Base-by-base conservation (phyloP, 306 rosid genomes). In the Acacia melanoxylon region DNA sequence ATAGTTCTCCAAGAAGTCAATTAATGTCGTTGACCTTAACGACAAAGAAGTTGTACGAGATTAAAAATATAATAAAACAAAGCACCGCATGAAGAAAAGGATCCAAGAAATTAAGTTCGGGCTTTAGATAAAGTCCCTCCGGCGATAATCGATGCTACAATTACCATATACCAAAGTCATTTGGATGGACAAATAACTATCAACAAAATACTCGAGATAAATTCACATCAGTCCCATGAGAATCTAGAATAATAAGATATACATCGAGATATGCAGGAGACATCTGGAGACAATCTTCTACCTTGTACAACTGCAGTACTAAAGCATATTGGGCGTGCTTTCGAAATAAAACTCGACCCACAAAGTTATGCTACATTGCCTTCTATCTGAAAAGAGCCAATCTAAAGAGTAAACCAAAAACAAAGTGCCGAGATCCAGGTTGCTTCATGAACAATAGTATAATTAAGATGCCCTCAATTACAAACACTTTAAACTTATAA, bases 1-100 rank as follows among this genome's bases (percentile, higher is more conserved):
- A n/a, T n/a, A n/a, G 68, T 44, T 74, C 77, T 74, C 78, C 31
- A 69, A 84, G n/a, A 66, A 82, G 85, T 83, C 72, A 68, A 77
- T 13, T 8, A 41, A 48, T 68, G 61, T 42, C 81, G 48, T 49
- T 40, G 78, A 14, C 40, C 67, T 51, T 54, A 19, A 62, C n/a
- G n/a, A 62, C 67, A 74, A 52, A 52, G 44, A 24, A 45, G 6
- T 25, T 24, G 33, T 22, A 25, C 13, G 6, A 44, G 10, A 22
- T 71, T 71, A 29, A 29, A 72, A 72, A 4, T 46, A 46, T 48
- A 27, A 48, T 46, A 27, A 71, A 44, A 71, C 15, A 31, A 71
- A 70, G 54, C 56, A 10, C 5, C 4, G 20, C 35, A 42, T 22
- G 56, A 31, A 72, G 76, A 25, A 72, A 49, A 14, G 76, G 13